phyloP scores from a whole-genome alignment of 805 yeast species.

The Ogataea ganodermae region DNA sequence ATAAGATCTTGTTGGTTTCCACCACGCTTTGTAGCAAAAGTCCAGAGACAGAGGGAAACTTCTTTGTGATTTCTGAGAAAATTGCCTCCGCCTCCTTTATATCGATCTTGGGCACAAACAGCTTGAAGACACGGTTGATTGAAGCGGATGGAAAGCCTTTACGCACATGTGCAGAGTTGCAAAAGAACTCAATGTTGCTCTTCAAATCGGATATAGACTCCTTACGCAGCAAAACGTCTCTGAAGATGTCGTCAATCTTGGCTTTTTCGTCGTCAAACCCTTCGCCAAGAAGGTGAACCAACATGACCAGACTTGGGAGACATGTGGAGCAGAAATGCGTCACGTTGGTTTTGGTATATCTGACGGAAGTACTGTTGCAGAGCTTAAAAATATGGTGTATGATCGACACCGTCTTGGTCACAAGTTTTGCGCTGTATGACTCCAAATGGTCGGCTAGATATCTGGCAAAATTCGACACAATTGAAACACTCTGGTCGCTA shows the following conservation, averaged over 20 bases:
- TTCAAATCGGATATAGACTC: conserved; percentile 28
- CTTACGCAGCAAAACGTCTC: conserved; percentile 32
- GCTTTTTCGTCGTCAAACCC: background rate
- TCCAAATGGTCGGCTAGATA: conserved; percentile 3
- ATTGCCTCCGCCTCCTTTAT: conserved; percentile 48
- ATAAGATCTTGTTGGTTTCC: conserved; percentile 51
- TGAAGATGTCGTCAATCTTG: conserved; percentile 23
- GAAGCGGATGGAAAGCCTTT: conserved; percentile 19
- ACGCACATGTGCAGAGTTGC: conserved; percentile 26
- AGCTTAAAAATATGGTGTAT: conserved; percentile 23
- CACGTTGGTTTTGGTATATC: conserved; percentile 30
- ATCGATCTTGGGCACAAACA: conserved; percentile 37
- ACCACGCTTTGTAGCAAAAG: conserved; percentile 49
- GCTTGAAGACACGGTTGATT: conserved; percentile 34
- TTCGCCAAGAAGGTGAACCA: conserved; percentile 6
- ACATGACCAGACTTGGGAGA: conserved; percentile 24
- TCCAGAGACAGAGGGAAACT: conserved; percentile 44
- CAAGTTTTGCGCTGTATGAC: conserved; percentile 3
- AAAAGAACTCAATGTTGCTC: conserved; percentile 35
- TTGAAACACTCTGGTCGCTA: conserved; percentile 30
- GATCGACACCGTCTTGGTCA: conserved; percentile 7
- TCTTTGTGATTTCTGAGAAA: conserved; percentile 43
- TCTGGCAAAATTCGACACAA: conserved; percentile 19
- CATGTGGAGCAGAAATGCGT: conserved; percentile 28
- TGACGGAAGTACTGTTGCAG: conserved; percentile 25